Evolutionary conservation across 169 alveolate species (phyloP).

Genomic region (Sarcocystis neurona): DNA sequence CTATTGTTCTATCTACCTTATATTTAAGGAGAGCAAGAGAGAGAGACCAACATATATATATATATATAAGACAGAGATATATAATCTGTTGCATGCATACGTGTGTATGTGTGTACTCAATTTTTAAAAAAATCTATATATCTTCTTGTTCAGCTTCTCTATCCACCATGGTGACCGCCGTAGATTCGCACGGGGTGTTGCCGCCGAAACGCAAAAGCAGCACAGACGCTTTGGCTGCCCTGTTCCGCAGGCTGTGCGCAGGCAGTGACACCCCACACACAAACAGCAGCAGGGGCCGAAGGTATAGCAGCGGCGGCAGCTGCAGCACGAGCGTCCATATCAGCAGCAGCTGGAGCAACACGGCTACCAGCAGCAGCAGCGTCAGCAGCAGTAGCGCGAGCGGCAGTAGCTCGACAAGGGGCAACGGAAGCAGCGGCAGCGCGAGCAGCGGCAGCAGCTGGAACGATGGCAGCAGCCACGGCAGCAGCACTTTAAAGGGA

Average conservation of each 20-base stretch:
- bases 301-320: not conserved
- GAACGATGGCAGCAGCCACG: too few species aligned
- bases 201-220: too few species aligned
- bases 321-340: not conserved
- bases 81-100: too few species aligned
- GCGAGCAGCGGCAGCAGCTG: too few species aligned
- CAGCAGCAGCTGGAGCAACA: not conserved
- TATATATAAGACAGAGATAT: too few species aligned
- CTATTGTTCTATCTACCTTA: too few species aligned
- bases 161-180: not conserved
- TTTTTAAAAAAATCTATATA: not conserved
- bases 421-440: too few species aligned
- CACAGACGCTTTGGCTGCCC: too few species aligned
- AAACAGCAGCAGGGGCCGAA: not conserved
- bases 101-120: not conserved
- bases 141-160: not conserved
- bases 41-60: too few species aligned
- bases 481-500: too few species aligned
- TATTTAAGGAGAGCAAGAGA: too few species aligned
- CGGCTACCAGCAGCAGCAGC: constrained; percentile 6
- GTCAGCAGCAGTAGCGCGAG: not conserved
- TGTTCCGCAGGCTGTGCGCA: not conserved
- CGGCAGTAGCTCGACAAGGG: too few species aligned
- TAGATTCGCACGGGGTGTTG: not conserved
- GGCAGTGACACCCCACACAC: not conserved